phyloP scores from a whole-genome alignment of 2,329 filamentous ascomycete species.

The Ascosphaera apis region DNA sequence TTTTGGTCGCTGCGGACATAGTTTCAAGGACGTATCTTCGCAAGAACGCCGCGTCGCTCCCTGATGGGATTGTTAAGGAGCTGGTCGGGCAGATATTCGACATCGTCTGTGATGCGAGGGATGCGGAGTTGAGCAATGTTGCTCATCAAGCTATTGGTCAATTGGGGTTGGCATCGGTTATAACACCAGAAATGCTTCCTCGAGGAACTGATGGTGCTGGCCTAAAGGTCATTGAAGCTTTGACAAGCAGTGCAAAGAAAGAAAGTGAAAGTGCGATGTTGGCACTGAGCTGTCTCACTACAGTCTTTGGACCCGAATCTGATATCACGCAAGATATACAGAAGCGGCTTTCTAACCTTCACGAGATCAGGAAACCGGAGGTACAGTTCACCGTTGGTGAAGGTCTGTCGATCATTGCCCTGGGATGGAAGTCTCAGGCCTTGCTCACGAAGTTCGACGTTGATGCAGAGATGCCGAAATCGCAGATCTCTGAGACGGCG shows the following conservation, averaged over 20 bases:
- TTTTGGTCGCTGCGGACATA: slow-evolving; percentile 35
- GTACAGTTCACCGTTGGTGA: slow-evolving; percentile 81
- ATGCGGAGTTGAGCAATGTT: slow-evolving; percentile 33
- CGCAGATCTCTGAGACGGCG: slow-evolving; percentile 15
- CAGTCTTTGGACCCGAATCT: slow-evolving; percentile 23
- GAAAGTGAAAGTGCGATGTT: slow-evolving; percentile 62
- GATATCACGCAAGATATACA: slow-evolving; percentile 28
- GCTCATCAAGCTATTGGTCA: slow-evolving; percentile 36
- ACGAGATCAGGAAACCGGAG: slow-evolving; percentile 68
- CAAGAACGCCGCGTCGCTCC: slow-evolving; percentile 10
- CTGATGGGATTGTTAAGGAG: slow-evolving; percentile 17
- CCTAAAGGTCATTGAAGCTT: slow-evolving; percentile 33
- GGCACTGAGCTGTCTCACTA: slow-evolving; percentile 53
- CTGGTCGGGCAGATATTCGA: slow-evolving; percentile 24
- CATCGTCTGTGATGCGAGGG: slow-evolving; percentile 30
- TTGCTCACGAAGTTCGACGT: slow-evolving; percentile 57
- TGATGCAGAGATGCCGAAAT: slow-evolving; percentile 27
- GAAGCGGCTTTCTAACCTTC: slow-evolving; percentile 47
- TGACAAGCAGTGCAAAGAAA: slow-evolving; percentile 48
- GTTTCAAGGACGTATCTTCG: slow-evolving; percentile 34
- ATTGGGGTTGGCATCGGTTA: slow-evolving; percentile 33
- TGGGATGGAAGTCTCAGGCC: slow-evolving; percentile 64
- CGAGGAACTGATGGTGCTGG: slow-evolving; percentile 10
- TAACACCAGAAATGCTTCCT: slow-evolving; percentile 16
- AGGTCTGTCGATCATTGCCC: slow-evolving; percentile 54